Base-by-base conservation (phyloP, 1,139 yeast genomes). In the Meyerozyma guilliermondii region DNA sequence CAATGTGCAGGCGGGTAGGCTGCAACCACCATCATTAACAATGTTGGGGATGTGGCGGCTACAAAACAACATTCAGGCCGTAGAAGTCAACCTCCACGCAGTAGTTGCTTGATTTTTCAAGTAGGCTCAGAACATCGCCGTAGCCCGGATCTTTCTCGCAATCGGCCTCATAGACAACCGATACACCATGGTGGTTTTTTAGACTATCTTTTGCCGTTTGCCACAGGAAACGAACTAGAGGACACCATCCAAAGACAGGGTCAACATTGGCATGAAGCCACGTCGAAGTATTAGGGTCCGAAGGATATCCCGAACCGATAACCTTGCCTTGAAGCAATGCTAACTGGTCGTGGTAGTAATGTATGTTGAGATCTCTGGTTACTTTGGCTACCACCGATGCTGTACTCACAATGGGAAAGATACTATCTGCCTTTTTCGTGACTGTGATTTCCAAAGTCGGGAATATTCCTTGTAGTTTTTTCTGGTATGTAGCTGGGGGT, bases 301-400 rank as follows among this genome's bases (percentile, higher is more conserved):
- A 79, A 0, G 98, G 98, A 59, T 92, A 92, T 1, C 98, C 98
- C 0, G 95, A 86, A 0, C 98, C 98, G 63, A 91, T 72, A 20
- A 50, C 59, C 3, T 59, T 59, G 14, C 62, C 65, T 27, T 54
- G 52, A 28, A 65, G 48, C 11, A 55, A 39, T 10, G 48, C 46
- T n/a, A 62, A 43, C 14, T 52, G 47, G 18, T 52, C 41, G 41
- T 55, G 59, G 51, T 48, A 68, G 53, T 59, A 62, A 35, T 74
- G 65, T 45, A 92, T 66, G 40, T 83, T 79, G 42, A 79, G 68
- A 61, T 92, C 98, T 56, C 99, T 76, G 0, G 98, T 88, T 4
- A 92, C 98, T 59, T 92, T 92, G 6, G 99, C 99, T 41, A 92
- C 91, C 43, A 92, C 87, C n/a, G 96, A 86, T 0, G 98, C 99